phyloP scores from a whole-genome alignment of 805 yeast species.

The Brettanomyces anomalus region DNA sequence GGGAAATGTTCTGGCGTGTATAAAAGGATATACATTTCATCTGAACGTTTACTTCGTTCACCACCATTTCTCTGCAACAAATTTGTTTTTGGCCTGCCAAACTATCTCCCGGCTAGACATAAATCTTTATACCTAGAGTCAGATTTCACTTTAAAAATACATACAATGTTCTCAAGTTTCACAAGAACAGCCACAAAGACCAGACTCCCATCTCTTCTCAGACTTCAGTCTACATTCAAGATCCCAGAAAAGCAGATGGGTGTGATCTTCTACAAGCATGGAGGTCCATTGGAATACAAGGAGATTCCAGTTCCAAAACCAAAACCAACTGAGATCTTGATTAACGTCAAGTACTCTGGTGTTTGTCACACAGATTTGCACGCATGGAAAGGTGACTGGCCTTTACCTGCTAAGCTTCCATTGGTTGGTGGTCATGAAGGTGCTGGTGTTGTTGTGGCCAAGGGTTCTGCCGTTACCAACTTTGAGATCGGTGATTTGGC shows the following conservation, averaged over 20 bases:
- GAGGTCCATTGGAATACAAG: slow-evolving; percentile 55
- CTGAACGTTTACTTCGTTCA: too few species aligned
- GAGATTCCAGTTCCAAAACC: slow-evolving; percentile 69
- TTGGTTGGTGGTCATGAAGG: slow-evolving; percentile 71
- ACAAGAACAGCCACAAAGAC: slow-evolving; percentile 5
- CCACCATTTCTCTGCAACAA: too few species aligned
- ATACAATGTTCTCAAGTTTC: slow-evolving; percentile 13
- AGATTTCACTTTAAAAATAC: not conserved
- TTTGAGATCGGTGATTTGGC: slow-evolving; percentile 59
- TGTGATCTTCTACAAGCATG: slow-evolving; percentile 56
- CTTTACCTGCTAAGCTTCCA: slow-evolving; percentile 48
- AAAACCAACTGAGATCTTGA: slow-evolving; percentile 53
- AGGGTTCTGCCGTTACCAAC: slow-evolving; percentile 50
- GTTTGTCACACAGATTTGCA: slow-evolving; percentile 71
- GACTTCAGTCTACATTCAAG: slow-evolving; percentile 19
- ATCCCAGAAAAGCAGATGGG: slow-evolving; percentile 65
- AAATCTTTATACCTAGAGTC: too few species aligned
- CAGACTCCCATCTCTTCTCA: slow-evolving; percentile 10
- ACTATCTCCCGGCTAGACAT: too few species aligned
- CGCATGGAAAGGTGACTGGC: slow-evolving; percentile 71
- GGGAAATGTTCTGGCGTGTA: too few species aligned
- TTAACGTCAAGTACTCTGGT: slow-evolving; percentile 65
- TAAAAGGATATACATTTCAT: too few species aligned
- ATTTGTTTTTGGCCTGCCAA: too few species aligned
- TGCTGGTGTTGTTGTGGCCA: slow-evolving; percentile 61